Evolutionary conservation across 805 yeast genomes (phyloP).

Genomic region (Zygosaccharomyces bailii): DNA sequence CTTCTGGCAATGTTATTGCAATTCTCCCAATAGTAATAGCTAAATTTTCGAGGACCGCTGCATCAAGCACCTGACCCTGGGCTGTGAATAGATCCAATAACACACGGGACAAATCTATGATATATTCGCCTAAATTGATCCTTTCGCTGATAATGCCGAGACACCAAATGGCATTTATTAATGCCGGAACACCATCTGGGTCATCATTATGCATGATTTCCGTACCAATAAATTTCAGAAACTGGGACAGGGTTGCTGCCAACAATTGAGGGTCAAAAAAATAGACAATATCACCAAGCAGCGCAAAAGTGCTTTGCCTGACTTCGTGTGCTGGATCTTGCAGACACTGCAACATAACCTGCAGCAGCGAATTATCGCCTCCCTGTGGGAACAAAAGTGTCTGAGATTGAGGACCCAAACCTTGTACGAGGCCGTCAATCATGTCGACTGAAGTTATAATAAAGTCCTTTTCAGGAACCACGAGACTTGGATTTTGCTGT

Average conservation of each 20-base stretch:
- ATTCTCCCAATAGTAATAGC: constrained; percentile 88
- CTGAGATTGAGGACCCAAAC: constrained; percentile 61
- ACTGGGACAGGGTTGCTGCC: constrained; percentile 39
- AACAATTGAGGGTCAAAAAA: constrained; percentile 38
- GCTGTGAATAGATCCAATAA: constrained; percentile 31
- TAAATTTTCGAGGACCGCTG: constrained; percentile 75
- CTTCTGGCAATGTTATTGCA: constrained; percentile 60
- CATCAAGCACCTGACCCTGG: constrained; percentile 25
- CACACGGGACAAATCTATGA: constrained; percentile 31
- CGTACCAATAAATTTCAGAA: constrained; percentile 63
- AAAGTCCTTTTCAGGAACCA: constrained; percentile 85
- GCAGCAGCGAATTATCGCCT: constrained; percentile 47
- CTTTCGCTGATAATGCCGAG: constrained; percentile 81
- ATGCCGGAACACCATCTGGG: constrained; percentile 33
- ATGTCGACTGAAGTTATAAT: constrained; percentile 84
- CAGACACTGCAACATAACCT: constrained; percentile 62
- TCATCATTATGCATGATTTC: constrained; percentile 52
- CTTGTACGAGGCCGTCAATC: constrained; percentile 90
- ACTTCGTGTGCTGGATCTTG: constrained; percentile 80
- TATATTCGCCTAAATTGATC: constrained; percentile 30
- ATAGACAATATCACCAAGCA: constrained; percentile 85
- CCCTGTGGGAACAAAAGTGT: constrained; percentile 39
- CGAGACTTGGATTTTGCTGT: constrained; percentile 60
- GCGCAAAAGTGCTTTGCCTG: constrained; percentile 87
- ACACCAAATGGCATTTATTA: constrained; percentile 84